Evolutionary conservation across 2,329 filamentous ascomycete genomes (phyloP).

Genomic region (Zymoseptoria ardabiliae): DNA sequence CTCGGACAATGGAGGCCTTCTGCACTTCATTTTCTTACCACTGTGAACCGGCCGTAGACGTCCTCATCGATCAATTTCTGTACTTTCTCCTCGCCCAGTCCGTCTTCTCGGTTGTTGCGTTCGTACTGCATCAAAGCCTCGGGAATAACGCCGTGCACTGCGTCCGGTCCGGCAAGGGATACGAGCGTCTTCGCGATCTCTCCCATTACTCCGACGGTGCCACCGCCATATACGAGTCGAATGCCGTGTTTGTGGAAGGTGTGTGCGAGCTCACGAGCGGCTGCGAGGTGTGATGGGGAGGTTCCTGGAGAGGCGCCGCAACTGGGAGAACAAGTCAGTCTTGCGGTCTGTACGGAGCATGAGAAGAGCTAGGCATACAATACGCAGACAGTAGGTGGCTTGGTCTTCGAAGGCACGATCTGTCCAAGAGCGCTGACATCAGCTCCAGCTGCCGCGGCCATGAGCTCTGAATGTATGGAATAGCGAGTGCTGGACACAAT

Average conservation of each 20-base stretch:
- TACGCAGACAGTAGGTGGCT: constrained; percentile 69
- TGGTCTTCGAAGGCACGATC: constrained; percentile 13
- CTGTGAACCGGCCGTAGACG: constrained; percentile 73
- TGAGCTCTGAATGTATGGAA: neutral
- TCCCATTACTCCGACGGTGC: constrained; percentile 92
- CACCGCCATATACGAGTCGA: constrained; percentile 86
- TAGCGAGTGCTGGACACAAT: neutral
- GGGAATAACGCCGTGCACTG: constrained; percentile 92
- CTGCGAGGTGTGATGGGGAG: constrained; percentile 65
- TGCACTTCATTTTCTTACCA: too few species aligned
- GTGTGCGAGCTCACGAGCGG: constrained; percentile 67
- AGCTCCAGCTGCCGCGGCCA: neutral
- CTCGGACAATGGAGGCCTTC: too few species aligned
- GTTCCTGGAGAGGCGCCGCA: constrained; percentile 75
- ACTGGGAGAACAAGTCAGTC: constrained; percentile 34
- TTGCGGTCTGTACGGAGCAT: neutral
- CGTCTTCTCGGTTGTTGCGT: constrained; percentile 41
- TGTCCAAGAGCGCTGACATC: neutral
- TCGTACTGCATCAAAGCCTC: constrained; percentile 75
- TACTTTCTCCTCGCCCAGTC: constrained; percentile 35
- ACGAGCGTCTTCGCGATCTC: constrained; percentile 83
- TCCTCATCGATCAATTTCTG: constrained; percentile 51
- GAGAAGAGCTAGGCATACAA: constrained; percentile 49
- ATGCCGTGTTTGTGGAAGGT: constrained; percentile 71
- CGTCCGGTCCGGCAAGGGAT: constrained; percentile 66